Conservation (phyloP, 371 early-diverging fungal species). For the Rhizomucor miehei region DNA sequence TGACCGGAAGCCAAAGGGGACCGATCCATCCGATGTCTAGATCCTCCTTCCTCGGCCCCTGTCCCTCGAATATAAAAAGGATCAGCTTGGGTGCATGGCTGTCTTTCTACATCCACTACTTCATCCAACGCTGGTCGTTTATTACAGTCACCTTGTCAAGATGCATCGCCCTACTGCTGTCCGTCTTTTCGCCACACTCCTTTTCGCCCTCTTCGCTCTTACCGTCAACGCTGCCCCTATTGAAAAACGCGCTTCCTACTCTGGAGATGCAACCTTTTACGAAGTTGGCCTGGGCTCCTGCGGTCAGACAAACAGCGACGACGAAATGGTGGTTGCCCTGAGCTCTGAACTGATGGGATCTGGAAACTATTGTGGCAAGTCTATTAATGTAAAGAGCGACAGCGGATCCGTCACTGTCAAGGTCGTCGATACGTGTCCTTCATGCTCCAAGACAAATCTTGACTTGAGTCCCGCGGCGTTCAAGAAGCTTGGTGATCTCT, state of each 20-base stretch:
- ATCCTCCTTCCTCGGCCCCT: too few species aligned
- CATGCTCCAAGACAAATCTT: constrained; percentile 36
- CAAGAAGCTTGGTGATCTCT: constrained; percentile 27
- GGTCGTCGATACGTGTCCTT: constrained; percentile 55
- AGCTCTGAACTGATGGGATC: constrained; percentile 21
- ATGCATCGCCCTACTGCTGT: not conserved
- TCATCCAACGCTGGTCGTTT: not conserved
- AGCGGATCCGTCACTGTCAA: constrained; percentile 38
- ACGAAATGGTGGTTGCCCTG: constrained; percentile 34
- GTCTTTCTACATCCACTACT: too few species aligned
- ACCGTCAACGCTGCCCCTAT: constrained; percentile 13
- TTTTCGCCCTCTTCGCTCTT: constrained; percentile 4
- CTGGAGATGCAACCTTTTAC: constrained; percentile 41
- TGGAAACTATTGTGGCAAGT: constrained; percentile 41
- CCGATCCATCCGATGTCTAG: too few species aligned
- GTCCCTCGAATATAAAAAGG: too few species aligned
- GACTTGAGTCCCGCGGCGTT: constrained; percentile 51
- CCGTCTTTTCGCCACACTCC: constrained; percentile 1
- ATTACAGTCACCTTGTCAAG: not conserved
- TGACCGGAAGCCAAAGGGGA: too few species aligned
- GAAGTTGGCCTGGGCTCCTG: constrained; percentile 41
- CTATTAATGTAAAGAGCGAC: constrained; percentile 26
- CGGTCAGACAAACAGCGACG: constrained; percentile 24
- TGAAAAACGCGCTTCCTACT: constrained; percentile 12
- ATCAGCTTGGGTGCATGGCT: too few species aligned